Evolutionary conservation across 164 flowering plant genomes (phyloP), one percentile per base, ranked within the genome.

Genomic region (Santalum album): DNA sequence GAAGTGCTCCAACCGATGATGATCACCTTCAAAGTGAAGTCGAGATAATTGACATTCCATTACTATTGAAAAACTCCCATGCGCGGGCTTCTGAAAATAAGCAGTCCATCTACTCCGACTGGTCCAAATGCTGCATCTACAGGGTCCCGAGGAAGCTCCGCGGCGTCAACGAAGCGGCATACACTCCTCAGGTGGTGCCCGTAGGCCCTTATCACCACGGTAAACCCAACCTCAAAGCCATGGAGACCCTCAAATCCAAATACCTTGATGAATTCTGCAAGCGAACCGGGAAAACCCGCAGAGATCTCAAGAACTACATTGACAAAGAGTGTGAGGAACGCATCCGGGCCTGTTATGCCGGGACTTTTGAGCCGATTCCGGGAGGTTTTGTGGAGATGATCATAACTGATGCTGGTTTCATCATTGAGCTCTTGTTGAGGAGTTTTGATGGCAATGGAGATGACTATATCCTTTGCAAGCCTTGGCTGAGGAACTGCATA

Each of bases 111-210:
- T 42, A 42, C 21, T 4, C 9, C 21, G 45, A 42, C 1, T 42
- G 45, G 45, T 18, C 21, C 6, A 17, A 42, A 7, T 42, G 45
- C 12, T 42, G 45, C 21, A 42, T 42, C 45, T 42, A 42, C 45
- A 42, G 45, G 0, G 45, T 42, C 21, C 45, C 45, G 5, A 5
- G 11, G 7, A 42, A 42, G n/a, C 45, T 42, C 3, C 45, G 45
- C 45, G n/a, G 45, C 45, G 21, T 42, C 1, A 42, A 42, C n/a
- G 45, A 42, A 42, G 45, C 45, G n/a, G 45, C 45, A 42, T 42
- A 42, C 45, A 42, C 45, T n/a, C 45, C 45, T 18, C 45, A 18
- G 12, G 21, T 42, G 6, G 45, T 42, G 0, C n/a, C 45, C 5
- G n/a, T 42, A n/a, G 45, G 45, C 19, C 45, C 45, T 4, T 42